Base-by-base conservation (phyloP, 257 asterid genomes). In the Nyctanthes arbortristis region DNA sequence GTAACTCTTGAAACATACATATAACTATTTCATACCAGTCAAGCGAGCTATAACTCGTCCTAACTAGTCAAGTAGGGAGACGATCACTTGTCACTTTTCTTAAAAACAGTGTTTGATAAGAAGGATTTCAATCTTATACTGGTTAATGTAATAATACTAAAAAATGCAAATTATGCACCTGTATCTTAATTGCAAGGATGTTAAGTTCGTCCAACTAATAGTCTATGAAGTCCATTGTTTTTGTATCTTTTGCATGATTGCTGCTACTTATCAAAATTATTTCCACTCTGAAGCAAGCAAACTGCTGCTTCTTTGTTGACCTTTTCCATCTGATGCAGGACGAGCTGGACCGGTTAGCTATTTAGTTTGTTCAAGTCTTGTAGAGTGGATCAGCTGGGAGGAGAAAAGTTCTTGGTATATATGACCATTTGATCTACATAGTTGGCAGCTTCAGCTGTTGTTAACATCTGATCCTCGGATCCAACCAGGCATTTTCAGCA, bases 271-370 rank as follows among this genome's bases (percentile, higher is more conserved):
- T 54, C 43, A 24, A 52, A 33, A 2, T 13, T 57, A 13, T 32
- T 61, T 49, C 40, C 16, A 2, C 20, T 32, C 5, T 57, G 27
- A 68, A 73, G 49, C 71, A 63, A 18, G 36, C 60, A 29, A 28
- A 54, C 71, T 71, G 47, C 71, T 68, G n/a, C n/a, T n/a, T n/a
- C n/a, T 31, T 45, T 56, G 30, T 67, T 9, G 7, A 11, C 39
- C 7, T 9, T 40, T 37, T 33, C 45, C 39, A 7, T 66, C 45
- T 57, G 14, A 4, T 81, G 80, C 80, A 84, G 89, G 87, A 49
- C 32, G 85, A 77, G 75, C 22, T 84, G 80, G 57, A 75, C 57
- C 75, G 4, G 69, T 37, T 84, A 78, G 80, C 67, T 45, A 79
- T 81, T n/a, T 80, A 61, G 69, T n/a, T 28, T 62, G 37, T 29